phyloP scores from a whole-genome alignment of 2,329 filamentous ascomycete species.

The Hymenoscyphus fructigenus region DNA sequence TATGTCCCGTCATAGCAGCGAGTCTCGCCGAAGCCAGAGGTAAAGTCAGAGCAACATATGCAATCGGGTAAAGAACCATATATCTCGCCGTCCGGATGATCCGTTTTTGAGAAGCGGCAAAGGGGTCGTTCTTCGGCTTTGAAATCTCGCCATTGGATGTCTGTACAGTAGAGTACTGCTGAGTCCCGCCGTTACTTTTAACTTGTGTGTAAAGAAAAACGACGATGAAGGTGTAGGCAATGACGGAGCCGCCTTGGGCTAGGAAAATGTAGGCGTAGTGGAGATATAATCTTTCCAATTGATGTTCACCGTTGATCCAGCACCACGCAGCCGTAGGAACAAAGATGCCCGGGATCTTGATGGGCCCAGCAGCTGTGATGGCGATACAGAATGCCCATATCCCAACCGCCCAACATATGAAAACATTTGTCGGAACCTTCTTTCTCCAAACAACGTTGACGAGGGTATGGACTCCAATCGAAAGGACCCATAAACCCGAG shows the following conservation, averaged over 20 bases:
- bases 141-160: not conserved
- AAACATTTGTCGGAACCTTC: slow-evolving; percentile 4
- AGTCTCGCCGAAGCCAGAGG: slow-evolving; percentile 14
- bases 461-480: slow-evolving; percentile 16
- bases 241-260: slow-evolving; percentile 1
- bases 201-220: not conserved
- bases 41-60: slow-evolving; percentile 13
- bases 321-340: slow-evolving; percentile 2
- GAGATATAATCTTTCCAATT: not conserved
- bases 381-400: slow-evolving; percentile 1
- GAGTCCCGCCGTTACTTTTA: not conserved
- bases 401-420: slow-evolving; percentile 10
- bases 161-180: not conserved
- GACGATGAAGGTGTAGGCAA: slow-evolving; percentile 11
- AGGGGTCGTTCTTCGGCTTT: not conserved
- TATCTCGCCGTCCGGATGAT: slow-evolving; percentile 9
- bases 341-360: not conserved
- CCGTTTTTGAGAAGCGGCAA: not conserved
- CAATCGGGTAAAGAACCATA: slow-evolving; percentile 19
- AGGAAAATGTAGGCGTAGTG: slow-evolving; percentile 7
- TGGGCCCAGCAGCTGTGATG: not conserved
- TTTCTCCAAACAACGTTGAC: not conserved
- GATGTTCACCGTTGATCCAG: not conserved
- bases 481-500: slow-evolving; percentile 14
- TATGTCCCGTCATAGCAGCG: slow-evolving; percentile 1